Percentiles rank a stretch among this genome's conserved stretches.
These are phyloP conservation scores for Candida nemodendra DNA, from an alignment of 805 yeast genomes.

Conservation along the genomic window DNA sequence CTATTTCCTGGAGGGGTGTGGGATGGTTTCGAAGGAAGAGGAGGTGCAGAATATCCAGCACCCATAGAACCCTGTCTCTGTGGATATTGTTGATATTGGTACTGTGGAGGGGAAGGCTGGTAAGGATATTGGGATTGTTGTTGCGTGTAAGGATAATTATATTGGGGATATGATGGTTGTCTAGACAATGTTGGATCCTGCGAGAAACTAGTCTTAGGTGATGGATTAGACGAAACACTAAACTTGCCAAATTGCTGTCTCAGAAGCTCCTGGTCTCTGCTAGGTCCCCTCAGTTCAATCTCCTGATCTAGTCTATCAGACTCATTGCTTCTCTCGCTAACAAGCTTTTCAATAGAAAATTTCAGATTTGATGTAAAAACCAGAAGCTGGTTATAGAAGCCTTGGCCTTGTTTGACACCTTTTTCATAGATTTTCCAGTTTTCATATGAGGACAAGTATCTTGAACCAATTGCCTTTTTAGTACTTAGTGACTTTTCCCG, in stretches of 20 bases:
- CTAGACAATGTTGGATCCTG: constrained; percentile 21
- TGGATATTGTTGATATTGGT: constrained; percentile 15
- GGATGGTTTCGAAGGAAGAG: constrained; percentile 28
- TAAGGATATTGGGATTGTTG: not conserved
- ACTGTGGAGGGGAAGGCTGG: constrained; percentile 15
- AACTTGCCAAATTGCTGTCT: constrained; percentile 19
- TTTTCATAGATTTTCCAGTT: constrained; percentile 56
- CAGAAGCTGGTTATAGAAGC: constrained; percentile 57
- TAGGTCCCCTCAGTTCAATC: constrained; percentile 15
- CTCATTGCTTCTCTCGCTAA: constrained; percentile 32
- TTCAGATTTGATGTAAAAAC: constrained; percentile 33
- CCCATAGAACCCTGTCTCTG: constrained; percentile 7
- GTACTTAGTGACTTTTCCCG: constrained; percentile 39
- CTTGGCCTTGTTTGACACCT: constrained; percentile 61
- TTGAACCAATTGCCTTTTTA: constrained; percentile 38
- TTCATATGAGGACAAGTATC: constrained; percentile 48
- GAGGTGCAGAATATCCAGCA: constrained; percentile 20
- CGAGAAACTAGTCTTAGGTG: constrained; percentile 7
- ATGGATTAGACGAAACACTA: constrained; percentile 14
- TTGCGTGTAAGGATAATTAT: not conserved
- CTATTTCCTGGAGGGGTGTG: constrained; percentile 9
- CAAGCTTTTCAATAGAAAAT: constrained; percentile 26
- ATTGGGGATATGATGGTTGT: constrained; percentile 16
- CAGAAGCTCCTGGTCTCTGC: constrained; percentile 21
- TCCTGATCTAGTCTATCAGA: constrained; percentile 15